A percentile compares a stretch with the other conserved stretches of the same genome.
phyloP scores from a whole-genome alignment of 2,329 filamentous ascomycete species.

The Botrytis tulipae region DNA sequence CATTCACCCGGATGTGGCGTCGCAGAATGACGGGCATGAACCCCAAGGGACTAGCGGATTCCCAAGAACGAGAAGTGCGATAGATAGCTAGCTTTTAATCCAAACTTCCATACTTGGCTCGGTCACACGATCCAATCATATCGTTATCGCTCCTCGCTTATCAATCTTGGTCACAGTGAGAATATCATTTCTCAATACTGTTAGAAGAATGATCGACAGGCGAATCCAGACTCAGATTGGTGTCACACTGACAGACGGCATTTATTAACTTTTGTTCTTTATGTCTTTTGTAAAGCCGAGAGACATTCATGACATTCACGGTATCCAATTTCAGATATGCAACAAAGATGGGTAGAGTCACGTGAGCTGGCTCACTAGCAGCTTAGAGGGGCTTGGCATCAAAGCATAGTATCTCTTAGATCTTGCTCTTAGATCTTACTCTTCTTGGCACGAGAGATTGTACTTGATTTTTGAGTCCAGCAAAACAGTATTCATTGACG shows the following conservation, averaged over 20 bases:
- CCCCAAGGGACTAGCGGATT: neutral
- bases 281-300: neutral
- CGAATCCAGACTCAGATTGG: neutral
- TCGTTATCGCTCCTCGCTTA: neutral
- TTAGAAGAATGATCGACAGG: neutral
- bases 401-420: neutral
- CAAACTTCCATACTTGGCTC: neutral
- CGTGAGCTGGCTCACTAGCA: neutral
- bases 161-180: neutral
- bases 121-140: neutral
- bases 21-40: neutral
- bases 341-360: neutral
- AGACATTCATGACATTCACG: neutral
- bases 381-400: neutral
- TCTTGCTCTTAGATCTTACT: neutral
- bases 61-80: neutral
- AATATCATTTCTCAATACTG: conserved; percentile 2
- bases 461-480: neutral
- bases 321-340: neutral
- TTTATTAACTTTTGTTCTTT: neutral
- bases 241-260: neutral
- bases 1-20: neutral
- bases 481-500: neutral
- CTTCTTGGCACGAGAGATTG: neutral
- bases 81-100: neutral